Evolutionary conservation across 345 rosid genomes (phyloP).

Genomic region (Sisymbrium altissimum): DNA sequence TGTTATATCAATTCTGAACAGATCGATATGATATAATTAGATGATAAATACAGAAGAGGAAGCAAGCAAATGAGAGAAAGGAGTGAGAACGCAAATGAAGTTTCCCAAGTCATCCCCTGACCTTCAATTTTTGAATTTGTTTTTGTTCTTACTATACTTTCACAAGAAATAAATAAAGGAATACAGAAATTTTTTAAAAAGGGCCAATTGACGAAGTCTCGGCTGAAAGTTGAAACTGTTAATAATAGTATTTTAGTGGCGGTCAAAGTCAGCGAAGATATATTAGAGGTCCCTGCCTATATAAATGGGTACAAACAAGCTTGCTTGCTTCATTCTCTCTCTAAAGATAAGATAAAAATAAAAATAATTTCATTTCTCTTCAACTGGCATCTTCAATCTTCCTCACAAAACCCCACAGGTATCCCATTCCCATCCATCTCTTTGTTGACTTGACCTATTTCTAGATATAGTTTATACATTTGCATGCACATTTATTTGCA

Average conservation of each 20-base stretch:
- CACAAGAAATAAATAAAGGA: background rate
- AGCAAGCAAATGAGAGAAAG: background rate
- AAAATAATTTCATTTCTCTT: slow-evolving; percentile 5
- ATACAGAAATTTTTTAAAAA: background rate
- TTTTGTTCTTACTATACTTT: background rate
- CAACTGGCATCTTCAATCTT: background rate
- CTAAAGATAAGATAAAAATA: background rate
- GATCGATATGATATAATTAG: background rate
- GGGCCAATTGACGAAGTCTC: slow-evolving; percentile 22
- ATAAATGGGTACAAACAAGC: background rate
- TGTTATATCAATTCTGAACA: background rate
- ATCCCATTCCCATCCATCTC: background rate
- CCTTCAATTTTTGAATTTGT: background rate
- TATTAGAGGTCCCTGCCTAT: background rate
- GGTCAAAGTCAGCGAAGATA: slow-evolving; percentile 26
- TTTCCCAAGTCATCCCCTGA: background rate
- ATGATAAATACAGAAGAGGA: background rate
- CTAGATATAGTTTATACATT: background rate
- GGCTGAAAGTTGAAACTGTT: background rate
- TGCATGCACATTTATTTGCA: background rate
- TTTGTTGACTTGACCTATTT: background rate
- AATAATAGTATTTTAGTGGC: background rate
- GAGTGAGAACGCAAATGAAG: background rate
- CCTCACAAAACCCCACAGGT: background rate
- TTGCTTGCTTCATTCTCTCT: background rate